phyloP scores from a whole-genome alignment of 371 early-diverging fungal species.

The Zopfochytrium polystomum region DNA sequence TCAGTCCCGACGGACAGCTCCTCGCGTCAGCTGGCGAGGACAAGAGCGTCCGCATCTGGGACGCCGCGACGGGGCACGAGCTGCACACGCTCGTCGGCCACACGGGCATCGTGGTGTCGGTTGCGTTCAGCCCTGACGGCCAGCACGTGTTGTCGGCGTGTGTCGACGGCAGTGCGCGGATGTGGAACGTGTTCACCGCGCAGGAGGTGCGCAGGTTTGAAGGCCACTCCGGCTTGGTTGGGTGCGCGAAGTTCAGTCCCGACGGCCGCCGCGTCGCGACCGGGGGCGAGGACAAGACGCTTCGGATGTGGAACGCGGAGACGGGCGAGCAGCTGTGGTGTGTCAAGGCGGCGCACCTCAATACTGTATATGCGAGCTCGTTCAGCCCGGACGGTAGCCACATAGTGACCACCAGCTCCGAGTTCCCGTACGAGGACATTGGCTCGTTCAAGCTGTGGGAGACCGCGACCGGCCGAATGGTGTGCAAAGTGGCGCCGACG shows the following conservation, averaged over 20 bases:
- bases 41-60: not conserved
- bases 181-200: constrained; percentile 73
- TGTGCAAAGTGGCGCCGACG: too few species aligned
- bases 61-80: not conserved
- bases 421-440: too few species aligned
- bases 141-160: constrained; percentile 78
- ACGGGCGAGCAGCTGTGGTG: too few species aligned
- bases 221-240: constrained; percentile 91
- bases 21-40: not conserved
- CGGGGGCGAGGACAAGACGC: too few species aligned
- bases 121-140: constrained; percentile 37
- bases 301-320: too few species aligned
- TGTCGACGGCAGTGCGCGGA: constrained; percentile 80
- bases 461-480: too few species aligned
- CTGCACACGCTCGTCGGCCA: not conserved
- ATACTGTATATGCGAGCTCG: too few species aligned
- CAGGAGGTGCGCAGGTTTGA: constrained; percentile 69
- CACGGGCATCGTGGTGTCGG: not conserved
- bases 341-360: too few species aligned
- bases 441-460: too few species aligned
- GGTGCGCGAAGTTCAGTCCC: constrained; percentile 81
- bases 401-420: too few species aligned
- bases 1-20: constrained; percentile 1
- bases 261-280: constrained; percentile 85
- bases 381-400: too few species aligned